Base-by-base conservation (phyloP, 441 rosid genomes). In the Viola pubescens region DNA sequence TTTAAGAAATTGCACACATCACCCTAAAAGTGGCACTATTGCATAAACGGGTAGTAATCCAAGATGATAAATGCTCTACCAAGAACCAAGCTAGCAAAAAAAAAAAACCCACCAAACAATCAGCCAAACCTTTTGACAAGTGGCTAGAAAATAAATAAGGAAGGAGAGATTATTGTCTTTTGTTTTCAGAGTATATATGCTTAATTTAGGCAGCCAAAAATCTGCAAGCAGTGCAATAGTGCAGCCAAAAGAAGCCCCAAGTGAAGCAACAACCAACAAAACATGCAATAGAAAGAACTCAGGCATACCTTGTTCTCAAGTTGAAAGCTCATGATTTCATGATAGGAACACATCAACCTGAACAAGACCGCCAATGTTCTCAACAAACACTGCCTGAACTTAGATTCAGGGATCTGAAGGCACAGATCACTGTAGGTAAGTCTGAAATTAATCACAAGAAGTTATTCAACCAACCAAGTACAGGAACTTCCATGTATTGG, bases 361-460 rank as follows among this genome's bases (percentile, higher is more conserved):
- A 88, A 94, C 34, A 90, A 75, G 65, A 81, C 81, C 48, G 90
- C 90, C 34, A 94, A 81, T 61, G 99, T 88, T 81, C 87, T 82
- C 74, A 94, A 80, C 63, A 94, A 73, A 81, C 97, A 86, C 67
- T 77, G 85, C 73, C 96, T 88, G 77, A 94, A 90, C 80, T 83
- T 88, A 74, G 97, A 79, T 77, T 94, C 99, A 54, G 97, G 96
- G 70, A 88, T 88, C 78, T 75, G 91, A 74, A 78, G 82, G 79
- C 99, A 88, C 65, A 94, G 83, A 78, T 94, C 99, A 74, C 99
- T 88, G 87, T 87, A 90, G 58, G 99, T 94, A 75, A 88, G 90
- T 75, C 99, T 94, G 96, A 59, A 79, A 80, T 51, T 61, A 68
- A 73, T 41, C n/a, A 54, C 58, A 59, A 38, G 55, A 70, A 59